Conservation (phyloP, 495 filamentous ascomycete genomes). For the Penicillium roqueforti region DNA sequence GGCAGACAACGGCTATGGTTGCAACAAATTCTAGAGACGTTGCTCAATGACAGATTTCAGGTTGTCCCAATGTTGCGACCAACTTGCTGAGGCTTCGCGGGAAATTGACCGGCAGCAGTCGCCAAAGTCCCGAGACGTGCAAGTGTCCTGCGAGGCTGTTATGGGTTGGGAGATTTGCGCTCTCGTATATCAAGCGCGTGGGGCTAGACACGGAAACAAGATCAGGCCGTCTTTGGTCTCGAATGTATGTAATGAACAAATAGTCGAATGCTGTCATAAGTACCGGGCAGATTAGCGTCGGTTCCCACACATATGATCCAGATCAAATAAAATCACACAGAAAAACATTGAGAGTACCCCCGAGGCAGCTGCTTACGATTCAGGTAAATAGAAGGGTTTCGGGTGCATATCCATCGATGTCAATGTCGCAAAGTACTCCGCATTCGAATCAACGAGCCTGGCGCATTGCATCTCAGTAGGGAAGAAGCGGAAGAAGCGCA, state of each 20-base stretch:
- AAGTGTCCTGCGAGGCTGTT: background rate
- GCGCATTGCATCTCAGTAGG: conserved; percentile 6
- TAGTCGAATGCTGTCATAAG: background rate
- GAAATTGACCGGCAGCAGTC: background rate
- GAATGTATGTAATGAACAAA: background rate
- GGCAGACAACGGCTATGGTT: background rate
- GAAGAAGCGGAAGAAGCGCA: background rate
- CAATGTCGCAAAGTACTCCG: background rate
- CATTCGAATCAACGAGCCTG: background rate
- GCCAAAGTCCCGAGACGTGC: background rate
- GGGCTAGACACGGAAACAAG: background rate
- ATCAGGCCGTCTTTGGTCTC: background rate
- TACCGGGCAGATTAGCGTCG: background rate
- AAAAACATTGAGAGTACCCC: background rate
- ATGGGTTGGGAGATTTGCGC: background rate
- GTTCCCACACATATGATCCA: background rate
- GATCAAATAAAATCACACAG: background rate
- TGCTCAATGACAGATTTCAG: background rate
- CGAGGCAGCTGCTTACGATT: background rate
- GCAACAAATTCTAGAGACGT: background rate
- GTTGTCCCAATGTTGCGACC: background rate
- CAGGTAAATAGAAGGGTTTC: background rate
- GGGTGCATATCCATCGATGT: background rate
- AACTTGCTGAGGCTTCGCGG: background rate
- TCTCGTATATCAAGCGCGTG: conserved; percentile 1